Evolutionary conservation across 2,329 filamentous ascomycete genomes (phyloP).

Genomic region (Ophiostoma sp.): DNA sequence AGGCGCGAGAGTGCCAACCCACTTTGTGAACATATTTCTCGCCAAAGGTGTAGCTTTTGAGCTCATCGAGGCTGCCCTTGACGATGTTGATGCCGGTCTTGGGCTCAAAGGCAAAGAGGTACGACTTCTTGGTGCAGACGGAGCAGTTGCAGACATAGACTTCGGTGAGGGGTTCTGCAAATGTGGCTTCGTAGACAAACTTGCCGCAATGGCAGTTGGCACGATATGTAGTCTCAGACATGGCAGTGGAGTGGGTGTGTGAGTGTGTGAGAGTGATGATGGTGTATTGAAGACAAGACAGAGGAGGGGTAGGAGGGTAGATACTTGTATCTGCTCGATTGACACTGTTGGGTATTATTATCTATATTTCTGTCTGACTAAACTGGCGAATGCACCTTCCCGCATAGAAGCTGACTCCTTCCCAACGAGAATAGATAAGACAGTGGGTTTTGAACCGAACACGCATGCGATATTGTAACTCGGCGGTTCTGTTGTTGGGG

Average conservation of each 20-base stretch:
- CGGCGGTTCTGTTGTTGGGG: not conserved
- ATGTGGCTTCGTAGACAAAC: constrained; percentile 46
- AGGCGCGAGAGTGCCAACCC: not conserved
- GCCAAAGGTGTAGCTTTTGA: constrained; percentile 45
- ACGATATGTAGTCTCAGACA: constrained; percentile 39
- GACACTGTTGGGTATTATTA: not conserved
- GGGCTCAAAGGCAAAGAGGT: constrained; percentile 37
- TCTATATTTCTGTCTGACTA: not conserved
- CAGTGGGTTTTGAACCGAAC: not conserved
- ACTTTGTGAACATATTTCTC: constrained; percentile 41
- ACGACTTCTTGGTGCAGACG: constrained; percentile 52
- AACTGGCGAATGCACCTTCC: not conserved
- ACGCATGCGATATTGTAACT: not conserved
- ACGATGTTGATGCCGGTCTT: constrained; percentile 40
- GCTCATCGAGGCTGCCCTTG: constrained; percentile 40
- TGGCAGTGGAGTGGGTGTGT: constrained; percentile 11
- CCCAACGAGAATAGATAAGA: constrained; percentile 8
- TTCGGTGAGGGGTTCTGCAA: constrained; percentile 52
- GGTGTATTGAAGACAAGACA: not conserved
- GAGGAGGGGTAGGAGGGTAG: not conserved
- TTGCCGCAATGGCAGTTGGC: constrained; percentile 55
- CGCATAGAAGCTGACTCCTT: not conserved
- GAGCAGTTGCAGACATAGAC: constrained; percentile 61
- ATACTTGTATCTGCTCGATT: not conserved
- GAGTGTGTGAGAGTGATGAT: not conserved